Evolutionary conservation across 192 early-diverging fungal species (phyloP), one percentile per base, ranked within the genome.

Genomic region (Linnemannia hyalina): DNA sequence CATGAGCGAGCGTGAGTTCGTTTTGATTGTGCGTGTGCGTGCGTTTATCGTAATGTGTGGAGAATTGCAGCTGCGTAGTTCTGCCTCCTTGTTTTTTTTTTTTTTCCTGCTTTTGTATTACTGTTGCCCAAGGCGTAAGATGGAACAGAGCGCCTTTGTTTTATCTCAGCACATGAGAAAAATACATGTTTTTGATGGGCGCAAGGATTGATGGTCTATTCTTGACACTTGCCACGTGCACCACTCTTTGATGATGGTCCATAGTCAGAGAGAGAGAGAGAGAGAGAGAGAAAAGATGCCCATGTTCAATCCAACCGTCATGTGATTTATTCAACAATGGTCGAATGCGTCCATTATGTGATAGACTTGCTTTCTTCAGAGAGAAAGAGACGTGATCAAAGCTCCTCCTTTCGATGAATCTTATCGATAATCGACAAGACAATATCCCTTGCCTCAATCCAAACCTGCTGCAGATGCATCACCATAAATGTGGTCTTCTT

Each of bases 391-490:
- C 44, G 8, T 1, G 4, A 60, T 44, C 68, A 84, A 0, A 84
- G 55, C 47, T 55, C 68, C 52, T 88, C 75, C 20, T 78, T 77
- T 18, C 73, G 63, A 26, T 87, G 80, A 40, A 81, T 76, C 70
- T 79, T 78, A 49, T 88, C 86, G 9, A 82, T 70, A 26, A 88
- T 76, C 2, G 86, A 88, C 0, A 82, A 70, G 7, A 82, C 36
- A 23, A 88, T 88, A 65, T 88, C 77, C 6, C 80, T 68, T 1
- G 86, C 47, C 46, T 88, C 86, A 57, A 80, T 82, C 86, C 81
- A 88, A 0, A 88, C 75, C 74, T 88, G 86, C 32, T 88, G 81
- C 3, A 88, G 32, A 46, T 88, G 86, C 68, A 82, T 77, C 5
- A 82, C 77, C 22, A 74, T 60, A 60, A 80, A 82, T 0, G 77